Percentiles rank a stretch among this genome's conserved stretches.
Conservation (phyloP, 2,329 filamentous ascomycete species). For the Botrytis sinoallii region DNA sequence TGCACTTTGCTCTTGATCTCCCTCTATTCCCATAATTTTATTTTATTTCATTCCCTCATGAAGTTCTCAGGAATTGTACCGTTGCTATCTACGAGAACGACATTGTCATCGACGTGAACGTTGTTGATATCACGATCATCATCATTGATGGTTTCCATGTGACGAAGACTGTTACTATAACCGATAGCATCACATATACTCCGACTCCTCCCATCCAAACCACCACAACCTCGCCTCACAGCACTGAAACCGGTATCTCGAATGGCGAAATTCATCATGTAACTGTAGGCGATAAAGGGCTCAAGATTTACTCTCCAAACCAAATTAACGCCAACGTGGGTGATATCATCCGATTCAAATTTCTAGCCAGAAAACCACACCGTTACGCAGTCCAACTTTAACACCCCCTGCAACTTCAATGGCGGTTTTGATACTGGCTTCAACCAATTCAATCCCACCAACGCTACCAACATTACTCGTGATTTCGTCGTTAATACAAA, state of each 20-base stretch:
- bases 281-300: not conserved
- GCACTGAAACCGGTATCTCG: not conserved
- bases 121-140: conserved; percentile 8
- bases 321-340: conserved; percentile 57
- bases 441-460: conserved; percentile 3
- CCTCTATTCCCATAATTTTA: not conserved
- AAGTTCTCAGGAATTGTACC: conserved; percentile 30
- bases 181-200: not conserved
- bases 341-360: conserved; percentile 68
- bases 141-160: not conserved
- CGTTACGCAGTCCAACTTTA: conserved; percentile 66
- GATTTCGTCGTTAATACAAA: not conserved
- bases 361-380: conserved; percentile 71
- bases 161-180: not conserved
- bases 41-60: conserved; percentile 23
- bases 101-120: conserved; percentile 19
- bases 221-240: not conserved
- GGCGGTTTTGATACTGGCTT: conserved; percentile 62
- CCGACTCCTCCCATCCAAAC: not conserved
- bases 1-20: not conserved
- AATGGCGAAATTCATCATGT: not conserved
- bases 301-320: conserved; percentile 51
- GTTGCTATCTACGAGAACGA: conserved; percentile 24
- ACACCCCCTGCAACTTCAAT: conserved; percentile 56
- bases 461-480: not conserved